Evolutionary conservation across 2,329 filamentous ascomycete genomes (phyloP).

Genomic region (Fusarium lyarnte): DNA sequence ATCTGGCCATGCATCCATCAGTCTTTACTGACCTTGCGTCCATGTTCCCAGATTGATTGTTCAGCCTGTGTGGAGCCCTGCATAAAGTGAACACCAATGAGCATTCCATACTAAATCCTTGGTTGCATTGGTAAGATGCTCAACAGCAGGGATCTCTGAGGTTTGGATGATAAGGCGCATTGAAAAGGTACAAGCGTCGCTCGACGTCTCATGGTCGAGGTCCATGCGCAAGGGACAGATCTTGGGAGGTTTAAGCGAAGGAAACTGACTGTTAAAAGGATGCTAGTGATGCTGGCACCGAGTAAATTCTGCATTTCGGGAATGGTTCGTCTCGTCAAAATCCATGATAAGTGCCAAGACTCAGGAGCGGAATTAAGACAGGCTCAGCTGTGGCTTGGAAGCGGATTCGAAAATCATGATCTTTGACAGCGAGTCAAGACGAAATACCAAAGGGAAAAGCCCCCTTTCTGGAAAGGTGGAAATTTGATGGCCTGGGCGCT

Average conservation of each 20-base stretch:
- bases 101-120: not conserved
- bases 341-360: not conserved
- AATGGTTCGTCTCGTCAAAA: not conserved
- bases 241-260: not conserved
- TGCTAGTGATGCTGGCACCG: not conserved
- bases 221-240: not conserved
- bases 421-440: not conserved
- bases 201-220: not conserved
- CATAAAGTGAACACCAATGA: not conserved
- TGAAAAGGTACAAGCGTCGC: not conserved
- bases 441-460: not conserved
- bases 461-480: not conserved
- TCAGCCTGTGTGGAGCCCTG: too few relatives aligned
- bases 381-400: not conserved
- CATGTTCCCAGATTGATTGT: not conserved
- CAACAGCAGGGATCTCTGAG: not conserved
- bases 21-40: not conserved
- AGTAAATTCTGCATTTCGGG: not conserved
- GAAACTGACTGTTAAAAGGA: not conserved
- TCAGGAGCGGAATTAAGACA: not conserved
- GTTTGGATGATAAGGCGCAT: not conserved
- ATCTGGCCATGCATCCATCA: not conserved
- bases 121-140: not conserved
- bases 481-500: not conserved
- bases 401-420: not conserved